Conservation (phyloP, 805 yeast species). For the Danielozyma ontarioensis region DNA sequence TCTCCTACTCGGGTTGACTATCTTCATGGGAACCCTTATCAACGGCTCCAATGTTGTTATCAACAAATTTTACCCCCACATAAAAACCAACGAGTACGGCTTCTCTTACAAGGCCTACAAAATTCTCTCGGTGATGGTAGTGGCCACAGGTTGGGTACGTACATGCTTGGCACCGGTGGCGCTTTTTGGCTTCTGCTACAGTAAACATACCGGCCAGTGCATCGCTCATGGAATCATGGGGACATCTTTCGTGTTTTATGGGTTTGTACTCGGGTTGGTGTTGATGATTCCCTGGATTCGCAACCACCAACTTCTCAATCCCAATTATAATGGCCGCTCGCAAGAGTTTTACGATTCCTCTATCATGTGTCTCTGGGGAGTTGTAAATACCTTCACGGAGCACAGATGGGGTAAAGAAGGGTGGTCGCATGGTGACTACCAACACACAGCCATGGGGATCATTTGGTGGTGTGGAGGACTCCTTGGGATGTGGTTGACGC, state of each 20-base stretch:
- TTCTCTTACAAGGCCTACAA: conserved; percentile 31
- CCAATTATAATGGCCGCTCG: conserved; percentile 26
- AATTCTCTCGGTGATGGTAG: conserved; percentile 40
- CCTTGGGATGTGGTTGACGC: conserved; percentile 71
- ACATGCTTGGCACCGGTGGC: conserved; percentile 79
- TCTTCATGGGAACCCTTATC: conserved; percentile 51
- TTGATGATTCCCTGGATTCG: conserved; percentile 74
- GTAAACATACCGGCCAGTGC: conserved; percentile 84
- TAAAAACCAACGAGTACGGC: conserved; percentile 34
- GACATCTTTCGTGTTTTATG: conserved; percentile 75
- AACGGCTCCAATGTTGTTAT: conserved; percentile 46
- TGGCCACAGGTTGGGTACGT: conserved; percentile 71
- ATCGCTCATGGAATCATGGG: conserved; percentile 98
- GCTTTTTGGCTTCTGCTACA: conserved; percentile 82
- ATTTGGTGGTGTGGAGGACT: conserved; percentile 96
- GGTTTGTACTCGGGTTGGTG: conserved; percentile 62
- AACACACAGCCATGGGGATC: conserved; percentile 94
- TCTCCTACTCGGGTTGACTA: conserved; percentile 39
- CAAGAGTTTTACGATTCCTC: conserved; percentile 84
- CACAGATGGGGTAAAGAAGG: conserved; percentile 88
- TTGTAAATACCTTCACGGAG: conserved; percentile 91
- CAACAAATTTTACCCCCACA: conserved; percentile 27
- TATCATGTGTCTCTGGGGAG: conserved; percentile 85
- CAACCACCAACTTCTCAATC: conserved; percentile 28
- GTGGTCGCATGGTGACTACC: conserved; percentile 92